Evolutionary conservation across 148 eudicot genomes (phyloP).

Genomic region (Rhododendron ovatum): DNA sequence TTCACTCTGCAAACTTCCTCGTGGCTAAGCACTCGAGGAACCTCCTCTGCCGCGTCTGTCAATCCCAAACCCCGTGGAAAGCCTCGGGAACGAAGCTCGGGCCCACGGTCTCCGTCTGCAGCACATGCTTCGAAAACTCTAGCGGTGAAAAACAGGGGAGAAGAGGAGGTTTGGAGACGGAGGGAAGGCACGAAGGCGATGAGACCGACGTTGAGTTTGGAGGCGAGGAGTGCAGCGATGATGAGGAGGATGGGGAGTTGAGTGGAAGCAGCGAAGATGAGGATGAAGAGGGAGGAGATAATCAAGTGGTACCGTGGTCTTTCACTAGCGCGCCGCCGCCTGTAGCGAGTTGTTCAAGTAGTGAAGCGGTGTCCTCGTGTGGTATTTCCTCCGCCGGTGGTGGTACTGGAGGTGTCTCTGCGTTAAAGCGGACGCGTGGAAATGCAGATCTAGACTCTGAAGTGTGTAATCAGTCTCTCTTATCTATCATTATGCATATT

Average conservation of each 20-base stretch:
- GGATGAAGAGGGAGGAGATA: conserved; percentile 24
- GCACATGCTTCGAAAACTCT: neutral
- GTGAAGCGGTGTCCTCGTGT: neutral
- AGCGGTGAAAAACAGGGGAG: neutral
- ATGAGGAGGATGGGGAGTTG: neutral
- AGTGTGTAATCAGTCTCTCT: neutral
- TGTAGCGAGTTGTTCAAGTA: neutral
- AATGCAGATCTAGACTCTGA: neutral
- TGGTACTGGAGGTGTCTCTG: neutral
- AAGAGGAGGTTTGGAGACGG: neutral
- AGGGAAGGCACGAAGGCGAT: neutral
- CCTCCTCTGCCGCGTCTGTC: conserved; percentile 39
- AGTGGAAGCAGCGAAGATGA: neutral
- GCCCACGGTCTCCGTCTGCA: conserved; percentile 11
- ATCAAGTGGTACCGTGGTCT: conserved; percentile 38
- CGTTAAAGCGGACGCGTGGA: conserved; percentile 17
- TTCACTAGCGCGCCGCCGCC: neutral
- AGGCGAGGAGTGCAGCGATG: neutral
- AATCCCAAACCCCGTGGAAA: conserved; percentile 40
- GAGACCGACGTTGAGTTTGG: neutral
- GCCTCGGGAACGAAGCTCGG: conserved; percentile 34
- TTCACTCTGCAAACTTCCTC: conserved; percentile 46
- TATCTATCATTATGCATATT: neutral
- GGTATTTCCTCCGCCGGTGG: too few relatives aligned
- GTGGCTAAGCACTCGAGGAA: conserved; percentile 34